Conservation (phyloP, 805 yeast species). For the Maudiozyma barnettii region DNA sequence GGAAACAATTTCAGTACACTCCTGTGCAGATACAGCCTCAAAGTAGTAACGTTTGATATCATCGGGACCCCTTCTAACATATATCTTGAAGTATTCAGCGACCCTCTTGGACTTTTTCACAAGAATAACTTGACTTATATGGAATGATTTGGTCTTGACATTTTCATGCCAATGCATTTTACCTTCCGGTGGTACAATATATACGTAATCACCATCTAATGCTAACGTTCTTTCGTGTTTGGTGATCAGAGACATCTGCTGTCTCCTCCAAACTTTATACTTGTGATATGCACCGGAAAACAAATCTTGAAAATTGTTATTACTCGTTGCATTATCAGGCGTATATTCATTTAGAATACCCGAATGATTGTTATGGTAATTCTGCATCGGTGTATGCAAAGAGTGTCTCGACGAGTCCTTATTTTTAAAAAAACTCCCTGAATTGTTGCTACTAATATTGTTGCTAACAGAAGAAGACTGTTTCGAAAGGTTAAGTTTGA, state of each 20-base stretch:
- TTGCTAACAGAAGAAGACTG: conserved; percentile 10
- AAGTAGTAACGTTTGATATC: conserved; percentile 79
- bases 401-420: conserved; percentile 30
- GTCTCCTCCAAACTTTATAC: conserved; percentile 83
- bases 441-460: conserved; percentile 6
- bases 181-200: conserved; percentile 71
- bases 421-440: conserved; percentile 26
- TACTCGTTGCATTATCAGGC: conserved; percentile 8
- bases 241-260: conserved; percentile 66
- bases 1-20: conserved; percentile 68
- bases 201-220: conserved; percentile 89
- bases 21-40: conserved; percentile 55
- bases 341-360: conserved; percentile 6
- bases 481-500: conserved; percentile 15
- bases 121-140: conserved; percentile 64
- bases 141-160: conserved; percentile 80
- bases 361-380: conserved; percentile 9
- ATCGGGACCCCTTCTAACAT: conserved; percentile 50
- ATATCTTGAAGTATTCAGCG: conserved; percentile 72
- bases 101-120: conserved; percentile 70
- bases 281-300: conserved; percentile 58
- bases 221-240: conserved; percentile 77
- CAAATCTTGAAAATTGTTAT: conserved; percentile 22
- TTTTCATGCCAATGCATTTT: conserved; percentile 64
- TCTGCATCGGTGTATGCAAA: conserved; percentile 16